phyloP scores from a whole-genome alignment of 2,329 filamentous ascomycete genomes.

The Clonostachys rosea region DNA sequence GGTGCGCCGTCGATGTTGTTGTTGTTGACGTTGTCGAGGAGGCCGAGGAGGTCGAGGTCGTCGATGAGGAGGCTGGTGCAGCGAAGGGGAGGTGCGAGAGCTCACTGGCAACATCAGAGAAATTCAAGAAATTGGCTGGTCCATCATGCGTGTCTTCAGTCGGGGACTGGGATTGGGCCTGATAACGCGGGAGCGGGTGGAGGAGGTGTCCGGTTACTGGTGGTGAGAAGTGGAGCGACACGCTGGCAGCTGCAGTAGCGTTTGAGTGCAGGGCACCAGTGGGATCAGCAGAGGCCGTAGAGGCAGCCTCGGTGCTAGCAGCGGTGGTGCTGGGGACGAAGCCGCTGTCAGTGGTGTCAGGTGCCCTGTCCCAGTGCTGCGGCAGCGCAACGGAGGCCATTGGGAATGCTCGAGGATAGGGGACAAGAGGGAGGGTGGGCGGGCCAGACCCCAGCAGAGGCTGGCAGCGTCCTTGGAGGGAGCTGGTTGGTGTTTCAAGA shows the following conservation, averaged over 20 bases:
- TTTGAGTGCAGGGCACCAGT: no score
- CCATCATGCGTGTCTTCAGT: not conserved
- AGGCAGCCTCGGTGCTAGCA: no score
- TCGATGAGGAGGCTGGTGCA: not conserved
- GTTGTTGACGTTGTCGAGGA: conserved; percentile 11
- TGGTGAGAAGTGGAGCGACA: not conserved
- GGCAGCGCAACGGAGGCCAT: no score
- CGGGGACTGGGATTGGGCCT: not conserved
- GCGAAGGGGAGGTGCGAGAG: conserved; percentile 24
- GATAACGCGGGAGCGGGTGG: not conserved
- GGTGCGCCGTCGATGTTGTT: conserved; percentile 8
- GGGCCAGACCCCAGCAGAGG: no score
- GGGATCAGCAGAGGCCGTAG: no score
- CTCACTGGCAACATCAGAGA: conserved; percentile 34
- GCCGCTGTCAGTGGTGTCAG: not conserved
- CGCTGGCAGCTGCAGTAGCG: not conserved
- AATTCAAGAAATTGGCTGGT: conserved; percentile 20
- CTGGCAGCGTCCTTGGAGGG: no score
- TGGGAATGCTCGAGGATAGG: no score
- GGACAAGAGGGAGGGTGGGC: no score
- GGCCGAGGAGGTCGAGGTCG: not conserved
- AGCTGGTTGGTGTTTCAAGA: no score
- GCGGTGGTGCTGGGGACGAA: no score
- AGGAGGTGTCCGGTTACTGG: not conserved
- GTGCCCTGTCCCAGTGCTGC: not conserved